Evolutionary conservation across 2,329 filamentous ascomycete species (phyloP), one percentile per base, ranked within the genome.

Genomic region (Fusarium anthophilum): DNA sequence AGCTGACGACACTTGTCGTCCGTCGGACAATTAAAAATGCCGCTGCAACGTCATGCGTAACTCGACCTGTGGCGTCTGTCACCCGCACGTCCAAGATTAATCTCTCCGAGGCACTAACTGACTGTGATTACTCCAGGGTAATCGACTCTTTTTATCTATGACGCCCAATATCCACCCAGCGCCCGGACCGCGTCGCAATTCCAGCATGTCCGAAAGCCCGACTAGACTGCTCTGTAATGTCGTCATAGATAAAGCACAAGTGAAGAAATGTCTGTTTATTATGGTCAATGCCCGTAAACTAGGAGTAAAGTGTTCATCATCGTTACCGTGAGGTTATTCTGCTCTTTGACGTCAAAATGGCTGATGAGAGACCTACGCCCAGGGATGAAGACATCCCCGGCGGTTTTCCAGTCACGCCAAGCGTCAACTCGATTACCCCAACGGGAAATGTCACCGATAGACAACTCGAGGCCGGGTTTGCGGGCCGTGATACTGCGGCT

Each of bases 391-490:
- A 78, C 48, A 77, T 78, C 60, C 77, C 77, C 3, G 77, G 76
- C n/a, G 77, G 77, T 43, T 78, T 68, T 24, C 77, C 77, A 6
- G 74, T 70, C 17, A 78, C 77, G 51, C 77, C 76, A 26, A 76
- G 77, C 53, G 32, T 71, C 20, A 63, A 56, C 15, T 74, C 73
- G 7, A 53, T 66, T 24, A 66, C 71, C 8, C 74, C 58, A 14
- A 48, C 55, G 28, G 51, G 73, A 24, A 51, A 69, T n/a, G 50
- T 20, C 35, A 39, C 24, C 18, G 44, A 61, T 22, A 59, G 41
- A 56, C 60, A 43, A 30, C 60, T 75, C 22, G 72, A 75, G n/a
- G 72, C 68, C 54, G 72, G 72, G 17, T 43, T 72, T 24, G 28
- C 66, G 59, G 70, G 39, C 13, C 70, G 47, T 35, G 39, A 50